Percentiles rank a stretch among this genome's conserved stretches.
Conservation (phyloP, 2,329 filamentous ascomycete genomes). For the Sporothrix schenckii region DNA sequence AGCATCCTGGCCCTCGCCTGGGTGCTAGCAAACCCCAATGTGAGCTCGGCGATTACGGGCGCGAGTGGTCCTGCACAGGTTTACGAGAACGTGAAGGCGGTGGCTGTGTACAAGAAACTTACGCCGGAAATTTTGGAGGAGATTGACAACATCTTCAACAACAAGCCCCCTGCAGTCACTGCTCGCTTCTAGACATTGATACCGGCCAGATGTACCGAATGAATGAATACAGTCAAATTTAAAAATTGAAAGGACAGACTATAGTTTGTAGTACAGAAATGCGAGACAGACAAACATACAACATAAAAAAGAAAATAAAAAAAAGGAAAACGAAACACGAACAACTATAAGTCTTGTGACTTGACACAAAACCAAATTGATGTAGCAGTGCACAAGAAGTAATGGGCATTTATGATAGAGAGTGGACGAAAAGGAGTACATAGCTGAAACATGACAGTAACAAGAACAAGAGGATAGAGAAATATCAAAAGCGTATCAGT, state of each 20-base stretch:
- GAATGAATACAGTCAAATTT: neutral
- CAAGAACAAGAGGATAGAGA: neutral
- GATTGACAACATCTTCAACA: constrained; percentile 62
- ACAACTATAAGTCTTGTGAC: neutral
- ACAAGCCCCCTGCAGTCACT: constrained; percentile 55
- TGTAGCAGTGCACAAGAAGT: too few relatives aligned
- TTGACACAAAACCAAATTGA: neutral
- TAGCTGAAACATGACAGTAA: neutral
- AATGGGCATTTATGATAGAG: neutral
- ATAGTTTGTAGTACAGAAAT: constrained; percentile 15
- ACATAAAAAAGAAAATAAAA: too few relatives aligned
- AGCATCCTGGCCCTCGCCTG: constrained; percentile 62
- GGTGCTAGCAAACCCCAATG: constrained; percentile 64
- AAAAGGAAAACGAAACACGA: neutral
- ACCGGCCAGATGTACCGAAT: neutral
- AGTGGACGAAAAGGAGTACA: neutral
- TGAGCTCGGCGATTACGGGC: constrained; percentile 64
- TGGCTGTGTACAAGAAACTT: constrained; percentile 58
- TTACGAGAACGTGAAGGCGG: constrained; percentile 60
- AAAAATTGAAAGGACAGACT: neutral
- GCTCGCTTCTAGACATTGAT: constrained; percentile 41
- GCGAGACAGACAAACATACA: neutral
- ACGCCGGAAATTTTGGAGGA: constrained; percentile 61
- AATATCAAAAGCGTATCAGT: neutral
- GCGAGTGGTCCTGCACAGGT: constrained; percentile 62